Percentiles rank a stretch among this genome's conserved stretches.
phyloP scores from a whole-genome alignment of 164 flowering plant genomes.

The Saururus chinensis region DNA sequence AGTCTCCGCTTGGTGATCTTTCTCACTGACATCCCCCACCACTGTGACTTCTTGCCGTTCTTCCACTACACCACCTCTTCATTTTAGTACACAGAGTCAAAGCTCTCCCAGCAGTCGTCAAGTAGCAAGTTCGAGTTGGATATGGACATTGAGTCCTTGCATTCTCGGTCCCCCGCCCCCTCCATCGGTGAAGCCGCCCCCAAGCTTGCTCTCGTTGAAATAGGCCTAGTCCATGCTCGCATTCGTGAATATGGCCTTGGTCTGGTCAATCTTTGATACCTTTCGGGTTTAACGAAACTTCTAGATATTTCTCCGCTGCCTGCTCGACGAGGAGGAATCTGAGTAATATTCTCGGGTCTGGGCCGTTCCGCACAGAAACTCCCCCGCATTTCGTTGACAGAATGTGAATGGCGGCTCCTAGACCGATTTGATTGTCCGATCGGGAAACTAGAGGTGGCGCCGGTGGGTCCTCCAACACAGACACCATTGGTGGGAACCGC shows the following conservation, averaged over 20 bases:
- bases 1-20: no score
- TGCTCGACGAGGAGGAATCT: constrained; percentile 47
- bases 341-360: constrained; percentile 91
- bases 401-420: constrained; percentile 35
- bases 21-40: constrained; percentile 79
- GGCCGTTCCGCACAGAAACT: constrained; percentile 64
- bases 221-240: constrained; percentile 25
- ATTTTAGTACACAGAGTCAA: constrained; percentile 44
- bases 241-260: constrained; percentile 32
- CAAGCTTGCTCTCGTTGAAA: constrained; percentile 21
- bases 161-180: constrained; percentile 29
- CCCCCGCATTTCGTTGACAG: constrained; percentile 25
- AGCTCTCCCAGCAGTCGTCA: constrained; percentile 62
- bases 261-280: constrained; percentile 61
- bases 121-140: constrained; percentile 50
- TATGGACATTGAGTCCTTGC: constrained; percentile 20
- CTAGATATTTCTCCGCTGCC: constrained; percentile 60
- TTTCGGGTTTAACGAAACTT: constrained; percentile 59
- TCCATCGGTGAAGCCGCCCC: neutral
- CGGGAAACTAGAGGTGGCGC: constrained; percentile 19
- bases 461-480: constrained; percentile 70
- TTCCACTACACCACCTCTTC: constrained; percentile 25
- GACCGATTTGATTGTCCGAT: constrained; percentile 51
- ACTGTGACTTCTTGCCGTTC: constrained; percentile 59
- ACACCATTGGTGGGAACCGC: constrained; percentile 56